These are phyloP conservation scores for Phytophthora aleatoria DNA, from an alignment of 352 stramenopile genomes.

Conservation along the genomic window DNA sequence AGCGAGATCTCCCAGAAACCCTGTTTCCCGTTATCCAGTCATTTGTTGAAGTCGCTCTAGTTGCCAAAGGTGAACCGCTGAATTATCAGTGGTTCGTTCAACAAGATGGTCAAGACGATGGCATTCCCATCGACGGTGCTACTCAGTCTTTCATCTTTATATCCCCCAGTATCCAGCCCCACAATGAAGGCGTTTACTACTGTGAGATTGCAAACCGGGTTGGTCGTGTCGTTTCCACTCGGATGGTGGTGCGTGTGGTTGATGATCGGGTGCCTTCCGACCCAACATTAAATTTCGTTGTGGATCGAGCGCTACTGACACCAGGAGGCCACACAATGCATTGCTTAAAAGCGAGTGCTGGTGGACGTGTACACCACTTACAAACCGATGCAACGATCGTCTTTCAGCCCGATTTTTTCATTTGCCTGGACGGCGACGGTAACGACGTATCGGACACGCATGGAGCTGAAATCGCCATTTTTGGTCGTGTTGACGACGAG, in stretches of 20 bases:
- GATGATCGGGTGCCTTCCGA: constrained; percentile 49
- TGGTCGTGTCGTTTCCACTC: constrained; percentile 35
- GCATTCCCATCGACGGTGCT: constrained; percentile 35
- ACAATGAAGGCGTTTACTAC: constrained; percentile 65
- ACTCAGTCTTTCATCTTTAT: constrained; percentile 57
- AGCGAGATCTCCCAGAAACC: constrained; percentile 45
- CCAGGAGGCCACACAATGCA: constrained; percentile 27
- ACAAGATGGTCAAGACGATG: constrained; percentile 25
- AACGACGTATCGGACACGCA: constrained; percentile 52
- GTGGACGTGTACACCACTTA: constrained; percentile 38
- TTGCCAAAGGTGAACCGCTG: constrained; percentile 70
- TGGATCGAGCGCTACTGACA: constrained; percentile 28
- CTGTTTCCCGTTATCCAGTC: constrained; percentile 52
- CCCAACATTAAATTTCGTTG: constrained; percentile 44
- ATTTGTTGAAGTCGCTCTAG: constrained; percentile 49
- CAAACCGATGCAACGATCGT: constrained; percentile 43
- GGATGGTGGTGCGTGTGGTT: constrained; percentile 49
- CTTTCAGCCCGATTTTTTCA: constrained; percentile 58
- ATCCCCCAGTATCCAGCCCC: constrained; percentile 51
- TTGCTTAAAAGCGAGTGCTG: constrained; percentile 43
- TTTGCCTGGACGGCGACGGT: constrained; percentile 43
- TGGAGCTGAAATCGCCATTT: constrained; percentile 58
- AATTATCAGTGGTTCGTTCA: constrained; percentile 67
- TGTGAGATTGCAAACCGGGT: constrained; percentile 68
- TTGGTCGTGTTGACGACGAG: constrained; percentile 1